Evolutionary conservation across 768 basidiomycete genomes (phyloP).

Genomic region (Suillus bovinus): DNA sequence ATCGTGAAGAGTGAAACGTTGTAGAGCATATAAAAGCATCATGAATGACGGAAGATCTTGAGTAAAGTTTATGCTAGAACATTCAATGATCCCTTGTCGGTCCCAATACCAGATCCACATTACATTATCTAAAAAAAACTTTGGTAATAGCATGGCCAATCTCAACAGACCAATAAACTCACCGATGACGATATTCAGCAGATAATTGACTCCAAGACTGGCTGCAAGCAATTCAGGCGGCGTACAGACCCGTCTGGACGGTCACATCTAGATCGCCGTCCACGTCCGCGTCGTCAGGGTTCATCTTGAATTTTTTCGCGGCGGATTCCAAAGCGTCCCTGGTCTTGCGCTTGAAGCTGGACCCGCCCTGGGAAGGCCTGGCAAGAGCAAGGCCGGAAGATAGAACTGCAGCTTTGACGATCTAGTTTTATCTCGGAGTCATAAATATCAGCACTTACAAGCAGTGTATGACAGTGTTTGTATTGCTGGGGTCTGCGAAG

Average conservation of each 20-base stretch:
- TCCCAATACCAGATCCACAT: neutral
- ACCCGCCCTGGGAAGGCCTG: neutral
- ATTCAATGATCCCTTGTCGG: conserved; percentile 3
- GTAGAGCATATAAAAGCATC: conserved; percentile 1
- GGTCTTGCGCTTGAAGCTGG: neutral
- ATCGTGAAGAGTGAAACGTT: neutral
- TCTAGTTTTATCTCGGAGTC: neutral
- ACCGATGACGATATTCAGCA: neutral
- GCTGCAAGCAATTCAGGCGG: conserved; percentile 5
- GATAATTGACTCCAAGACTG: neutral
- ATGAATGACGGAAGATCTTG: conserved; percentile 8
- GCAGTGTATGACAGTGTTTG: neutral
- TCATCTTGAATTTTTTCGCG: neutral
- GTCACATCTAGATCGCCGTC: neutral
- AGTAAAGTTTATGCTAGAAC: neutral
- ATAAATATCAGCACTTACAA: neutral
- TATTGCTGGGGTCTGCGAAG: neutral
- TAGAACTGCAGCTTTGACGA: neutral
- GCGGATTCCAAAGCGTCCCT: neutral
- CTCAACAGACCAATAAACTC: neutral
- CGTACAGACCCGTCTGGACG: neutral
- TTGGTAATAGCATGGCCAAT: neutral
- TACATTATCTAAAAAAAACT: neutral
- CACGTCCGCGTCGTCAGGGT: neutral
- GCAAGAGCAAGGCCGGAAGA: neutral